Evolutionary conservation across 768 basidiomycete species (phyloP), one percentile per base, ranked within the genome.

Genomic region (Tephrocybe sp.): DNA sequence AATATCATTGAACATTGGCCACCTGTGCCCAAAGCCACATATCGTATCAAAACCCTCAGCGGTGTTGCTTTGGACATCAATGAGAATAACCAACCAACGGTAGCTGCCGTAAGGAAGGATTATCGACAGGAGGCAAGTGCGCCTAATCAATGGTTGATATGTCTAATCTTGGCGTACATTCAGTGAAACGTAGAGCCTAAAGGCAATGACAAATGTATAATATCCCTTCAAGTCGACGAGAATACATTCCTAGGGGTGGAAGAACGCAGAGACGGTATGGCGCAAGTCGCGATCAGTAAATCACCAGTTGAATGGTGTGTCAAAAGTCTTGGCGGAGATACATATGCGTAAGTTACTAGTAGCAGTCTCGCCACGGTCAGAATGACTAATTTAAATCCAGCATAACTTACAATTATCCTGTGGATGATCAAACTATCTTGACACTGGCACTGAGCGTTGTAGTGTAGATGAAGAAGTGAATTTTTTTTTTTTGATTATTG

Each of bases 51-150:
- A 15, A 41, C 47, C 16, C 25, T 49, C 7, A 41, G 32, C 34
- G 47, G 47, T 11, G 47, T 26, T 22, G 47, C 47, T 30, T 28
- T 49, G 1, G 47, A 41, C 13, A 49, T 49, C n/a, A 41, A 41
- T 31, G 9, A 37, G 2, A 31, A 18, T 30, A 26, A 27, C n/a
- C 1, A 8, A 13, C 38, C 41, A 1, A 27, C 38, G 16, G 47
- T 40, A 7, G 16, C n/a, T n/a, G n/a, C n/a, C n/a, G n/a, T n/a
- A n/a, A n/a, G n/a, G n/a, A n/a, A n/a, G n/a, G n/a, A n/a, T n/a
- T n/a, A n/a, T n/a, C n/a, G n/a, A n/a, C n/a, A n/a, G n/a, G n/a
- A n/a, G n/a, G n/a, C n/a, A n/a, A 40, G 38, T 49, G 16, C 25
- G 11, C 11, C 8, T 36, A 16, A 1, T 2, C 16, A 36, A 5